Base-by-base conservation (phyloP, 331 rosid genomes). In the Cucumis variabilis region DNA sequence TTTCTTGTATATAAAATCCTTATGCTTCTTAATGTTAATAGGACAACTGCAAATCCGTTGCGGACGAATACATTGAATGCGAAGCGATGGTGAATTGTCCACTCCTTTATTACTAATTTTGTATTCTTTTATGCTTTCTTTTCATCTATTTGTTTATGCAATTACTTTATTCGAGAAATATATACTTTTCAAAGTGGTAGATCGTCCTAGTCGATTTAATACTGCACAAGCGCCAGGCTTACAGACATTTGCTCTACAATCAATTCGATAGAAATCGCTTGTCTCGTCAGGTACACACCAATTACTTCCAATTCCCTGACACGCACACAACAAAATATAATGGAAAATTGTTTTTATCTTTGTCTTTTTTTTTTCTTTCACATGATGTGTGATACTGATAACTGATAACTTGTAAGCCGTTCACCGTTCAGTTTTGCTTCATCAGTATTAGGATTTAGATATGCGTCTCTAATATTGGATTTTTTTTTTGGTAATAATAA, bases 31-130 rank as follows among this genome's bases (percentile, higher is more conserved):
- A 25, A 28, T 83, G 62, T 75, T 62, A 21, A 51, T 33, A 97
- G 99, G 96, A 88, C 81, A 96, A 92, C 77, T 97, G 98, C 95
- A 92, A 88, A 87, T 92, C 92, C 10, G 96, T 91, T 62, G 99
- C 96, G 48, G 98, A 97, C 46, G 96, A 93, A 89, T 97, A 93
- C 88, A 90, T 96, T 58, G 98, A 97, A 88, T 97, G 98, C 86
- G 98, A 94, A 93, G 84, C 92, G 89, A 92, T 94, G 95, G 99
- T 96, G 87, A 68, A 28, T 68, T 58, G 14, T 30, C 33, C 30
- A 21, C 82, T 67, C 62, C 73, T 86, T 69, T 85, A 20, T 51
- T 21, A 67, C 66, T 23, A 4, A 23, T 12, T 48, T 82, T 73
- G 20, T 50, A 68, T 27, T 48, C 23, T 73, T 51, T 84, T 67